Conservation (phyloP, 106 monocot genomes). For the Chionographis japonica region DNA sequence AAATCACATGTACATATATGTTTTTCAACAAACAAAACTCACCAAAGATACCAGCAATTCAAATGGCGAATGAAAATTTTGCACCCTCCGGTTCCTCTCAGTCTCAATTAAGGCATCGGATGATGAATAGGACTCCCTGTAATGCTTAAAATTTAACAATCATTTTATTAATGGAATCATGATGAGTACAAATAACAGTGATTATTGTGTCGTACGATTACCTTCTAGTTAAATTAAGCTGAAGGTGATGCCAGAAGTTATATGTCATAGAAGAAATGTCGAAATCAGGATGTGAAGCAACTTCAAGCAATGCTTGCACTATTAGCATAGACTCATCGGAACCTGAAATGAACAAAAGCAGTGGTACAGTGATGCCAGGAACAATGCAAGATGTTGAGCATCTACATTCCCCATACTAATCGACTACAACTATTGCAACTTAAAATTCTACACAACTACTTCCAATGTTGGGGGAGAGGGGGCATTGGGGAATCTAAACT, state of each 20-base stretch:
- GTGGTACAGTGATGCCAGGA: too few relatives aligned
- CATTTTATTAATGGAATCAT: neutral
- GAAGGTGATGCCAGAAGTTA: slow-evolving; percentile 97
- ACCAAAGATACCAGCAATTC: slow-evolving; percentile 88
- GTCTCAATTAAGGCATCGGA: slow-evolving; percentile 45
- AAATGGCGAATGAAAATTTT: slow-evolving; percentile 56
- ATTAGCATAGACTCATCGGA: slow-evolving; percentile 88
- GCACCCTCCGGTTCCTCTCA: slow-evolving; percentile 62
- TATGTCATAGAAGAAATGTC: slow-evolving; percentile 99
- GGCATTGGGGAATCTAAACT: neutral
- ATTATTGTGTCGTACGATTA: slow-evolving; percentile 7
- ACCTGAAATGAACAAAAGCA: slow-evolving; percentile 37
- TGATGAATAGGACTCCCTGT: slow-evolving; percentile 66
- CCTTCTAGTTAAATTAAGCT: slow-evolving; percentile 63
- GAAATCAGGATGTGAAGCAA: slow-evolving; percentile 85
- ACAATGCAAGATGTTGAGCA: too few relatives aligned
- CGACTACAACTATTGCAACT: too few relatives aligned
- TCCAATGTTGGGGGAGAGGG: neutral
- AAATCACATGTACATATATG: neutral
- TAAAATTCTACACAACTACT: neutral
- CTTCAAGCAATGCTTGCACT: slow-evolving; percentile 88
- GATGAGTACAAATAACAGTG: neutral
- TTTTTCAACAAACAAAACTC: slow-evolving; percentile 8
- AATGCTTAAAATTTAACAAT: neutral
- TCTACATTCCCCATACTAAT: neutral